Evolutionary conservation across 108 stramenopile species (phyloP).

Genomic region (Cyclotella cryptica): DNA sequence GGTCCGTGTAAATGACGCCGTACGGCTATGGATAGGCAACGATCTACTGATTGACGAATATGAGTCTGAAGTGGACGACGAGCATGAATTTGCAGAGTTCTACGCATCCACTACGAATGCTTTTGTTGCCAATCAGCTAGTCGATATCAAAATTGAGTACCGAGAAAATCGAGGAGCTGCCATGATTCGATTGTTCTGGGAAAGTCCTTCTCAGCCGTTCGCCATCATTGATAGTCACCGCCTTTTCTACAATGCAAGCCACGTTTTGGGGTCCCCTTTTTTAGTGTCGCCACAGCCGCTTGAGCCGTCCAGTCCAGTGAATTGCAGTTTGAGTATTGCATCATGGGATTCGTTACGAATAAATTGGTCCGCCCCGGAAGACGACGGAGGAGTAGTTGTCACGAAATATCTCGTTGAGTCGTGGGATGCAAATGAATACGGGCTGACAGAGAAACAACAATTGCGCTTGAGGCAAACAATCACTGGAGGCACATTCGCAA

Average conservation of each 20-base stretch:
- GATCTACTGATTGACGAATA: slow-evolving; percentile 77
- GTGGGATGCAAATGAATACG: slow-evolving; percentile 52
- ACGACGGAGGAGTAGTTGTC: slow-evolving; percentile 74
- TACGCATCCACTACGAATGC: slow-evolving; percentile 22
- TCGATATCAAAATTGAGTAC: slow-evolving; percentile 67
- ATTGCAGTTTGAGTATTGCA: slow-evolving; percentile 50
- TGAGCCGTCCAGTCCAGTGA: slow-evolving; percentile 58
- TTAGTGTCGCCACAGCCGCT: slow-evolving; percentile 46
- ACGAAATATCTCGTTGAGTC: slow-evolving; percentile 68
- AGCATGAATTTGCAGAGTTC: slow-evolving; percentile 12
- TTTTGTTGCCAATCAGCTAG: slow-evolving; percentile 34
- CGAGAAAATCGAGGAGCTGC: slow-evolving; percentile 68
- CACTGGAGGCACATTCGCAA: slow-evolving; percentile 33
- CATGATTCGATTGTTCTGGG: slow-evolving; percentile 59
- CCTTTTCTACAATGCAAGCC: slow-evolving; percentile 52
- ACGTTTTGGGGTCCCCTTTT: slow-evolving; percentile 63
- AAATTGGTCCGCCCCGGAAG: slow-evolving; percentile 58
- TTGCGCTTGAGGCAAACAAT: slow-evolving; percentile 33
- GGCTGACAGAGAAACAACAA: slow-evolving; percentile 53
- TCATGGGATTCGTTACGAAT: slow-evolving; percentile 60
- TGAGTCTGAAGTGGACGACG: slow-evolving; percentile 57
- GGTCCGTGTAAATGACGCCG: slow-evolving; percentile 74
- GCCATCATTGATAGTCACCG: slow-evolving; percentile 56
- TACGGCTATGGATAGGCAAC: slow-evolving; percentile 72
- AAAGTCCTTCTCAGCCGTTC: slow-evolving; percentile 62